Evolutionary conservation across 257 asterid species (phyloP).

Genomic region (Salvia splendens): DNA sequence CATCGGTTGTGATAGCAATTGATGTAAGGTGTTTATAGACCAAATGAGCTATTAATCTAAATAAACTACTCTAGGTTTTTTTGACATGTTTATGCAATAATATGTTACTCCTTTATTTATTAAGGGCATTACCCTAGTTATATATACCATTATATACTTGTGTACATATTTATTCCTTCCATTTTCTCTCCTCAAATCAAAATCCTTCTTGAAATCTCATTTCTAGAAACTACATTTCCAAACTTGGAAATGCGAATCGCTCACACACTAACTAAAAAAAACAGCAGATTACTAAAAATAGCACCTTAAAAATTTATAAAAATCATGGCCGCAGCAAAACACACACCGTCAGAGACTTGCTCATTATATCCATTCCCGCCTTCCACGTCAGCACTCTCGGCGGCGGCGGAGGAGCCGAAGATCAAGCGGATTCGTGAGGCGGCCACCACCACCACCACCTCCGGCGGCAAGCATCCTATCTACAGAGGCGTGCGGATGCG

Average conservation of each 20-base stretch:
- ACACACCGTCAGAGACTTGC: neutral
- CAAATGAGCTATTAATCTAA: no score
- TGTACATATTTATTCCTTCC: conserved; percentile 38
- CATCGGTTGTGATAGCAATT: no score
- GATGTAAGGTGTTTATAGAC: no score
- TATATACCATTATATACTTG: neutral
- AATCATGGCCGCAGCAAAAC: neutral
- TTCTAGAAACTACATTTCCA: no score
- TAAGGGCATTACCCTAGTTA: conserved; percentile 14
- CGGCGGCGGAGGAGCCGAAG: conserved; percentile 27
- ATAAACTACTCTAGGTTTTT: no score
- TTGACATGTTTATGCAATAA: no score
- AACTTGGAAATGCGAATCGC: conserved; percentile 23
- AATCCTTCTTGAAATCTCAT: neutral
- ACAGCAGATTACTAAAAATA: conserved; percentile 11
- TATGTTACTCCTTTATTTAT: neutral
- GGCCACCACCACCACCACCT: neutral
- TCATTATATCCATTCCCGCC: no score
- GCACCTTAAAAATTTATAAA: neutral
- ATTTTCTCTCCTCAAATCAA: conserved; percentile 12
- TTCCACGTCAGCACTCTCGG: no score
- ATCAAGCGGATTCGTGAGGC: conserved; percentile 49
- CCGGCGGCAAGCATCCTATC: conserved; percentile 49
- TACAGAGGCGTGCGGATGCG: conserved; percentile 89
- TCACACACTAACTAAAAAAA: neutral